phyloP scores from a whole-genome alignment of 2,329 filamentous ascomycete species.

The Aspergillus sp. region DNA sequence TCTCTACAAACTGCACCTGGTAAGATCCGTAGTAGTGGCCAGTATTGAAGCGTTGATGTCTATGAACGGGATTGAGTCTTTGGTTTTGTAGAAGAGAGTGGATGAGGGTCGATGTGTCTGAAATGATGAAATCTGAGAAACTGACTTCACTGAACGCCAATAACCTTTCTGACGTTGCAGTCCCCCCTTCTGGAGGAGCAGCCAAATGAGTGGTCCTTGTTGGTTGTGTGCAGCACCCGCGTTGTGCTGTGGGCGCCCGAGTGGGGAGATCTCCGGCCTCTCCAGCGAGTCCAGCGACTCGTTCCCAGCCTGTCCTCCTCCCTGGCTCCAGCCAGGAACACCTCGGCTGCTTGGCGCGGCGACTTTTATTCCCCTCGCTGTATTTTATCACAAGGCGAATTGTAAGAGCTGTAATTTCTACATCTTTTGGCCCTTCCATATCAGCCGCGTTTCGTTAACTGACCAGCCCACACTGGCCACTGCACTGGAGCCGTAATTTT shows the following conservation, averaged over 20 bases:
- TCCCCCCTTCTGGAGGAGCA: slow-evolving; percentile 1
- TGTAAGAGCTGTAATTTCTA: slow-evolving; percentile 2
- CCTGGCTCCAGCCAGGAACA: slow-evolving; percentile 25
- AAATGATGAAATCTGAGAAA: neutral
- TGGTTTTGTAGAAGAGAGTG: too few relatives aligned
- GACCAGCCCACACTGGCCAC: slow-evolving; percentile 13
- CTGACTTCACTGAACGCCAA: neutral
- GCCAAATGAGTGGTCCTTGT: slow-evolving; percentile 16
- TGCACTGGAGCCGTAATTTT: slow-evolving; percentile 3
- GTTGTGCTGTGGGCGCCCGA: slow-evolving; percentile 20
- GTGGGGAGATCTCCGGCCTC: slow-evolving; percentile 26
- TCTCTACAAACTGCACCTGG: neutral
- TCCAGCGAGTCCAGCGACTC: slow-evolving; percentile 25
- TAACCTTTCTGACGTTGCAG: slow-evolving; percentile 9
- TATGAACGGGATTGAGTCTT: too few relatives aligned
- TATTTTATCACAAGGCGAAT: slow-evolving; percentile 1
- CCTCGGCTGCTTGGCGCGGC: slow-evolving; percentile 23
- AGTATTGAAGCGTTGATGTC: neutral
- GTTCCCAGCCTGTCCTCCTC: slow-evolving; percentile 21
- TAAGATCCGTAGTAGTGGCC: neutral
- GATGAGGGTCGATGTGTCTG: neutral
- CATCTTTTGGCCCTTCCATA: slow-evolving; percentile 10
- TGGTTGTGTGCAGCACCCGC: slow-evolving; percentile 17
- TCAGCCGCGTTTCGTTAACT: slow-evolving; percentile 11
- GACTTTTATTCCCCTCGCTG: slow-evolving; percentile 11